Evolutionary conservation across 495 filamentous ascomycete species (phyloP).

Genomic region (Pyronema omphalodes): DNA sequence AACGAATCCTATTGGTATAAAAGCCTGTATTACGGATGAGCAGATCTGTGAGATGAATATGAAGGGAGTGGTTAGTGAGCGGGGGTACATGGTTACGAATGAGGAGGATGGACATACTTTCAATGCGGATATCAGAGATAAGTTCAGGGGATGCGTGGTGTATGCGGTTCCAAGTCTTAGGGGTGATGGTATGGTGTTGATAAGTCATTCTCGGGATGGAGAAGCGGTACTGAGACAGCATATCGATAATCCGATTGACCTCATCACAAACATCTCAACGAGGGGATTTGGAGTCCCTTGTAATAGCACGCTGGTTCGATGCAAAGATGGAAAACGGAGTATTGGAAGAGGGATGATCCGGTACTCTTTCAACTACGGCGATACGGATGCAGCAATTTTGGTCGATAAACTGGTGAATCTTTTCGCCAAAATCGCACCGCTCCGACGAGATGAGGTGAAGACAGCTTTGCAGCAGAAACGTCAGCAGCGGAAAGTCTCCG

Average conservation of each 20-base stretch:
- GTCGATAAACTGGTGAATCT: slow-evolving; percentile 2
- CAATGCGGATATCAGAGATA: slow-evolving; percentile 2
- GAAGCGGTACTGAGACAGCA: slow-evolving; percentile 20
- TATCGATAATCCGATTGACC: slow-evolving; percentile 12
- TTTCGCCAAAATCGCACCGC: background rate
- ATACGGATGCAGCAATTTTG: background rate
- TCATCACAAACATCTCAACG: slow-evolving; percentile 15
- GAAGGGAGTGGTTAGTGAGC: slow-evolving; percentile 8
- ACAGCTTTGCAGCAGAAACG: background rate
- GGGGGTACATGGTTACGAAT: slow-evolving; percentile 5
- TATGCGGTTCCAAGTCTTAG: slow-evolving; percentile 14
- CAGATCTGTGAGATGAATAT: slow-evolving; percentile 19
- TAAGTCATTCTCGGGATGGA: slow-evolving; percentile 15
- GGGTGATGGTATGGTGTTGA: slow-evolving; percentile 11
- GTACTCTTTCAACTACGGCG: slow-evolving; percentile 2
- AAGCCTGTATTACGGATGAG: slow-evolving; percentile 9
- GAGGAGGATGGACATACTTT: background rate
- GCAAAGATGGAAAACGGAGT: background rate
- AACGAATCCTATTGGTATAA: slow-evolving; percentile 9
- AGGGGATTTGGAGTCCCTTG: slow-evolving; percentile 11
- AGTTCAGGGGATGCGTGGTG: slow-evolving; percentile 8
- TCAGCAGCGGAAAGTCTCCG: background rate
- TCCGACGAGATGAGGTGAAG: background rate
- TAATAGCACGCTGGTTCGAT: slow-evolving; percentile 7
- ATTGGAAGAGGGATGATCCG: background rate